These are phyloP conservation scores for Naematelia encephala DNA, from an alignment of 768 basidiomycete genomes.

Conservation along the genomic window DNA sequence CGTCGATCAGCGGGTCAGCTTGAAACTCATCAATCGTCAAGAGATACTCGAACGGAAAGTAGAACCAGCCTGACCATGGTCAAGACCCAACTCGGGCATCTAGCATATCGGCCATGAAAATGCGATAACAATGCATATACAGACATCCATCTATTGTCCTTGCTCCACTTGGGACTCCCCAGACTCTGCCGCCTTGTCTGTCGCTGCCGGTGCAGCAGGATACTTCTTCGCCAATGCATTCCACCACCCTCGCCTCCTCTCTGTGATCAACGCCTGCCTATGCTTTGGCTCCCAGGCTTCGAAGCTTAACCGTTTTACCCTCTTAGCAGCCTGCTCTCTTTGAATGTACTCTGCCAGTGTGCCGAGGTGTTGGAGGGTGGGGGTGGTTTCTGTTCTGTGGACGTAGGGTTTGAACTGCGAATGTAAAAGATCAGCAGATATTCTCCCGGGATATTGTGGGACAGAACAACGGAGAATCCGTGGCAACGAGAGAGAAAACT, in stretches of 20 bases:
- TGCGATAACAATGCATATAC: too few relatives aligned
- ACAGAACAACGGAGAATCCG: neutral
- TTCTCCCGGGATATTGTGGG: neutral
- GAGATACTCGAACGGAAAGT: neutral
- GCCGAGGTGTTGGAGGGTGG: slow-evolving; percentile 9
- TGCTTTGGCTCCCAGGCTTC: slow-evolving; percentile 26
- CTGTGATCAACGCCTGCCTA: slow-evolving; percentile 35
- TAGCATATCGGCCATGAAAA: too few relatives aligned
- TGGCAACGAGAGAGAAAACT: neutral
- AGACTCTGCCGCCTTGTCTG: too few relatives aligned
- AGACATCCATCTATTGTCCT: too few relatives aligned
- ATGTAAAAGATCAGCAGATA: neutral
- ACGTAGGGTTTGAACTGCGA: slow-evolving; percentile 22
- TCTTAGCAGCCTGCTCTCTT: slow-evolving; percentile 9
- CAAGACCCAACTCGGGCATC: too few relatives aligned
- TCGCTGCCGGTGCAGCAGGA: neutral
- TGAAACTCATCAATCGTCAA: neutral
- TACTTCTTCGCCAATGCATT: slow-evolving; percentile 22
- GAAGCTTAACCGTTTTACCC: slow-evolving; percentile 30
- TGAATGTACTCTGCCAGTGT: slow-evolving; percentile 10
- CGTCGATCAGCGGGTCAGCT: neutral
- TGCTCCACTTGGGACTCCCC: too few relatives aligned
- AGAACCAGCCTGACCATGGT: too few relatives aligned
- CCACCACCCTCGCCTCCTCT: slow-evolving; percentile 46
- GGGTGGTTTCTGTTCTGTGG: slow-evolving; percentile 12